A percentile compares a stretch with the other conserved stretches of the same genome.
These are phyloP conservation scores for Liquidambar formosana DNA, from an alignment of 164 flowering plant species.

Conservation along the genomic window DNA sequence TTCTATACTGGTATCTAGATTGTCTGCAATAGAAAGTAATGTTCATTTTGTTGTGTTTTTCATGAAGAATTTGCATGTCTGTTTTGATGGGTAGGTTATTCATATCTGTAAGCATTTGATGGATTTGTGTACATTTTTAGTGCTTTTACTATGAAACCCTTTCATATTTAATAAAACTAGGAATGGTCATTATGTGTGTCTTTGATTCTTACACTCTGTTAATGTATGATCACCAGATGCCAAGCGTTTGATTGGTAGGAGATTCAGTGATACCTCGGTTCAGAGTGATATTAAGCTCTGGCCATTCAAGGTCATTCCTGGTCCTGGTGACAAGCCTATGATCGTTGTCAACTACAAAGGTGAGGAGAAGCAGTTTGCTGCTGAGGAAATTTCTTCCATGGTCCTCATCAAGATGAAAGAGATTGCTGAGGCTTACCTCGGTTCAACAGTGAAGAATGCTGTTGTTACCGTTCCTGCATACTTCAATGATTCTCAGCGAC, in stretches of 20 bases:
- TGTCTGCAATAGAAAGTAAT: no score
- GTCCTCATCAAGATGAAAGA: constrained; percentile 44
- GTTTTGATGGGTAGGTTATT: no score
- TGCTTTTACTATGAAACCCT: no score
- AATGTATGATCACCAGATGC: constrained; percentile 24
- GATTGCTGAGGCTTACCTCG: constrained; percentile 44
- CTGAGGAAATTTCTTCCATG: constrained; percentile 45
- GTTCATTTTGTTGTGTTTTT: no score
- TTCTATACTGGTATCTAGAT: no score
- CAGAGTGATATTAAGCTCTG: constrained; percentile 37
- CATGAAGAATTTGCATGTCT: no score
- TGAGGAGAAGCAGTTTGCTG: constrained; percentile 43
- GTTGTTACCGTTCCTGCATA: constrained; percentile 44
- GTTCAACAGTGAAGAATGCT: constrained; percentile 38
- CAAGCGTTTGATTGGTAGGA: constrained; percentile 39
- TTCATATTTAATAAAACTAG: no score
- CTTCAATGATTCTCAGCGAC: constrained; percentile 45
- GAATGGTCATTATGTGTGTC: no score
- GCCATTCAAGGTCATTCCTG: constrained; percentile 39
- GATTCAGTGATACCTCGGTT: constrained; percentile 32
- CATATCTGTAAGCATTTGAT: no score
- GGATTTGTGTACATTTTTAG: no score
- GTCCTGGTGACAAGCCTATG: constrained; percentile 43
- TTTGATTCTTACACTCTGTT: no score
- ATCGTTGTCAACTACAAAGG: constrained; percentile 40